These are phyloP conservation scores for Batrachochytrium dendrobatidis DNA, from an alignment of 371 early-diverging fungal genomes.

Conservation along the genomic window DNA sequence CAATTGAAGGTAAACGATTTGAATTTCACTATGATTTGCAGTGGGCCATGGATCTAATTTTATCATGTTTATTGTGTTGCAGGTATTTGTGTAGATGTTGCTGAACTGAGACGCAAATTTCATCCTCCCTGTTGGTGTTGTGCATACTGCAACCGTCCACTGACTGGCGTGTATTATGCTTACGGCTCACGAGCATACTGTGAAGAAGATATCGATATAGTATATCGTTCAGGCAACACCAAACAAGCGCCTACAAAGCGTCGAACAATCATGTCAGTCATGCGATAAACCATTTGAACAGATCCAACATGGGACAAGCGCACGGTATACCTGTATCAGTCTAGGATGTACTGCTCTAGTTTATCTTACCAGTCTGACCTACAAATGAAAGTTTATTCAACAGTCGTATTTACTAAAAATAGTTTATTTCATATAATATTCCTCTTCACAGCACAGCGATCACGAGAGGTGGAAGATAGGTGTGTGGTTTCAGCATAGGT, in stretches of 20 bases:
- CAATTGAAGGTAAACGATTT: slow-evolving; percentile 53
- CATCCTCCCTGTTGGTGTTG: slow-evolving; percentile 64
- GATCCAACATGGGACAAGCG: too few species aligned
- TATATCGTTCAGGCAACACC: slow-evolving; percentile 44
- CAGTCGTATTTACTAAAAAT: too few species aligned
- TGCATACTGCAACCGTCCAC: slow-evolving; percentile 54
- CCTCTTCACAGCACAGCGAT: too few species aligned
- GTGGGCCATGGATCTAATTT: background rate
- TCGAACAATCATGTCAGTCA: background rate
- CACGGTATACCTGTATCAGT: too few species aligned
- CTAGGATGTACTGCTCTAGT: too few species aligned
- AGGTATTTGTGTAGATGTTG: slow-evolving; percentile 76
- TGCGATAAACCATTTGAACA: too few species aligned
- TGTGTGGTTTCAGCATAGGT: too few species aligned
- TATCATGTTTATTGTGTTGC: background rate
- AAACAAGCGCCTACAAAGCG: background rate
- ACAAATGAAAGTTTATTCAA: too few species aligned
- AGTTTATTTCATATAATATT: too few species aligned
- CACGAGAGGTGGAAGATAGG: too few species aligned
- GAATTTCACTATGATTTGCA: background rate
- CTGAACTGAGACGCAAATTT: slow-evolving; percentile 41
- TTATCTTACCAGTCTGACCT: too few species aligned
- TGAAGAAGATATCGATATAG: slow-evolving; percentile 63
- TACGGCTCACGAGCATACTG: slow-evolving; percentile 68
- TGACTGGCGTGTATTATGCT: slow-evolving; percentile 74